Percentiles rank a stretch among this genome's conserved stretches.
Evolutionary conservation across 1,284 basidiomycete genomes (phyloP).

Genomic region (Fomitopsis schrenkii): DNA sequence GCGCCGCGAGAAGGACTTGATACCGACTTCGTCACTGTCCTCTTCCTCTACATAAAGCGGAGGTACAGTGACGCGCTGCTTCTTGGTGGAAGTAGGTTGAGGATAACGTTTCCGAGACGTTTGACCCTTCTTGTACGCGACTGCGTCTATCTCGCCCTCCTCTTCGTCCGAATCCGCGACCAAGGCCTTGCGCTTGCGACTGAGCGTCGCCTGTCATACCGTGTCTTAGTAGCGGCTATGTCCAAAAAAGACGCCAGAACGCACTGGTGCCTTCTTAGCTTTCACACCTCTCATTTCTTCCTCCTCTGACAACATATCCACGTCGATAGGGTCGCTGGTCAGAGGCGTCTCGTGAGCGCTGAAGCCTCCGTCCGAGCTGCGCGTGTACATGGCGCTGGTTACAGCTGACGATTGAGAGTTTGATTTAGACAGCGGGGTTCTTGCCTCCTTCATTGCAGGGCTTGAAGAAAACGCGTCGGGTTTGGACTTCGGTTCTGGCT

Average conservation of each 20-base stretch:
- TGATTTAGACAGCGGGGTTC: conserved; percentile 25
- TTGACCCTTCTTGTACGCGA: conserved; percentile 20
- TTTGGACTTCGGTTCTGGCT: conserved; percentile 13
- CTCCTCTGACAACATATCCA: conserved; percentile 61
- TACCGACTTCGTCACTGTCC: conserved; percentile 34
- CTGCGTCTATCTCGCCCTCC: conserved; percentile 20
- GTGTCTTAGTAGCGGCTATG: neutral
- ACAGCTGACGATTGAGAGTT: conserved; percentile 23
- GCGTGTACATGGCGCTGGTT: conserved; percentile 34
- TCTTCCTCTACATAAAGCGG: conserved; percentile 42
- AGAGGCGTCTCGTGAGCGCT: conserved; percentile 59
- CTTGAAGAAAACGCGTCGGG: conserved; percentile 21
- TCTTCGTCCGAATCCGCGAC: conserved; percentile 69
- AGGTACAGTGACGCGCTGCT: conserved; percentile 42
- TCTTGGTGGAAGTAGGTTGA: conserved; percentile 36
- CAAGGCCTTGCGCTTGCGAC: conserved; percentile 65
- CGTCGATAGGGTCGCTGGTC: conserved; percentile 70
- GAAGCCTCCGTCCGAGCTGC: conserved; percentile 45
- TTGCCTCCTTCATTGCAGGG: conserved; percentile 16
- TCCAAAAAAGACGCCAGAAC: neutral
- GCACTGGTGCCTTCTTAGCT: neutral
- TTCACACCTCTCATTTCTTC: conserved; percentile 33
- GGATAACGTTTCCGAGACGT: conserved; percentile 24
- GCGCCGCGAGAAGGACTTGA: conserved; percentile 49
- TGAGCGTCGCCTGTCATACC: conserved; percentile 19